A percentile compares a stretch with the other conserved stretches of the same genome.
phyloP scores from a whole-genome alignment of 2,329 filamentous ascomycete species.

The Dothideomycetes sp. region DNA sequence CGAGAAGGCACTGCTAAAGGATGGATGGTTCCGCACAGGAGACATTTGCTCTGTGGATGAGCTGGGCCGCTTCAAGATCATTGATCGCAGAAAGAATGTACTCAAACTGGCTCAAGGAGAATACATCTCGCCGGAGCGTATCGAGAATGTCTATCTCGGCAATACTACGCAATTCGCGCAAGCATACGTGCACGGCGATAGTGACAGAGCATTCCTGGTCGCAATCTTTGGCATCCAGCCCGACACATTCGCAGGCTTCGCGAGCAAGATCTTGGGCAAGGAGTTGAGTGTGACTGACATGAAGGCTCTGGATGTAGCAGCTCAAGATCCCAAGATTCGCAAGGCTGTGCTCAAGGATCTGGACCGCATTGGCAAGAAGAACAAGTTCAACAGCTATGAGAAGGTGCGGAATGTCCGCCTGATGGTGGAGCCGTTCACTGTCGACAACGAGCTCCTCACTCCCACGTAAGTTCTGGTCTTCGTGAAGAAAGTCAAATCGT shows the following conservation, averaged over 20 bases:
- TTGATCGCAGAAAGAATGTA: slow-evolving; percentile 98
- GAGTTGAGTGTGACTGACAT: slow-evolving; percentile 47
- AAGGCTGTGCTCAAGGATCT: slow-evolving; percentile 70
- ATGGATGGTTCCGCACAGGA: slow-evolving; percentile 96
- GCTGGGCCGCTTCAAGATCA: slow-evolving; percentile 78
- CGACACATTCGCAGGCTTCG: slow-evolving; percentile 70
- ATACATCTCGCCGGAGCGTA: slow-evolving; percentile 93
- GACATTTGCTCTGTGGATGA: slow-evolving; percentile 83
- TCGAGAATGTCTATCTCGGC: slow-evolving; percentile 88
- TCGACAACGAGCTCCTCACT: slow-evolving; percentile 84
- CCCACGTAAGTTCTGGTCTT: slow-evolving; percentile 69
- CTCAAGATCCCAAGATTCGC: slow-evolving; percentile 60
- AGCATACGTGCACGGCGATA: slow-evolving; percentile 86
- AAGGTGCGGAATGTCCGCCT: slow-evolving; percentile 65
- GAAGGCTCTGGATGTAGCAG: slow-evolving; percentile 57
- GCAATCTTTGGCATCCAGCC: slow-evolving; percentile 84
- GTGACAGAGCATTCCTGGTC: slow-evolving; percentile 70
- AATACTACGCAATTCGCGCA: slow-evolving; percentile 68
- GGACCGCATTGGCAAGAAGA: slow-evolving; percentile 65
- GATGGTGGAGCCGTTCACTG: slow-evolving; percentile 78
- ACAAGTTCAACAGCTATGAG: slow-evolving; percentile 91
- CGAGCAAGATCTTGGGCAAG: slow-evolving; percentile 64
- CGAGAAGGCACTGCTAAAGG: slow-evolving; percentile 65
- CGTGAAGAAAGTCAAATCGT: not conserved
- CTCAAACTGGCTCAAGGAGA: slow-evolving; percentile 96